Base-by-base conservation (phyloP, 805 yeast species). In the Yueomyces sp. region DNA sequence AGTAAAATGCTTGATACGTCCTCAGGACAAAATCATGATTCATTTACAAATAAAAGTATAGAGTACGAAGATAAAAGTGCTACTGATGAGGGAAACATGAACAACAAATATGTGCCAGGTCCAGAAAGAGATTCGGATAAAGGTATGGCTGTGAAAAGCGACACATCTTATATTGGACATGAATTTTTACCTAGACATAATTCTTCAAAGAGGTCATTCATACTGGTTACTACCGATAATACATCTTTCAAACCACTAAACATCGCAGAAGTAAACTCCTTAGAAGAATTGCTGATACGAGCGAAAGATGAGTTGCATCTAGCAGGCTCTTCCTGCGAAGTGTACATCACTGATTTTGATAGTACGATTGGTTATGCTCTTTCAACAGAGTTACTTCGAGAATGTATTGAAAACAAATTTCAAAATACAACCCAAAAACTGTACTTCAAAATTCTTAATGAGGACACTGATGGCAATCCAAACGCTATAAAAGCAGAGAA, bases 261-360 rank as follows among this genome's bases (percentile, higher is more conserved):
- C 37, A 55, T 69, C 12, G 62, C 62, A 4, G 42, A 50, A 26
- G 47, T 61, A 27, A 48, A 50, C 1, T 53, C 60, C 9, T 52
- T 65, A 1, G 61, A 54, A 0, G 64, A 61, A 1, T 63, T 75
- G 31, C 78, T 73, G 47, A 56, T 54, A 2, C 52, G 55, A 8
- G 48, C 79, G 19, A 56, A 69, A 0, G 55, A 63, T 1, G 57
- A 63, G 2, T 52, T 78, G 19, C 50, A 52, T 3, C 53, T 60
- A 3, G 49, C 49, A 26, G 49, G 55, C 7, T 44, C 51, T 5
- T 56, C 57, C 9, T 43, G 60, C 32, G 56, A 69, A 0, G 66
- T 77, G 38, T 81, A 79, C 49, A 59, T 85, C 47, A 81, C 94
- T 0, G 94, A 85, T 42, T 76, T 78, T 56, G 76, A 77, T 26